Evolutionary conservation across 176 grass and related monocot genomes (phyloP).

Genomic region (Eremochloa ophiuroides): DNA sequence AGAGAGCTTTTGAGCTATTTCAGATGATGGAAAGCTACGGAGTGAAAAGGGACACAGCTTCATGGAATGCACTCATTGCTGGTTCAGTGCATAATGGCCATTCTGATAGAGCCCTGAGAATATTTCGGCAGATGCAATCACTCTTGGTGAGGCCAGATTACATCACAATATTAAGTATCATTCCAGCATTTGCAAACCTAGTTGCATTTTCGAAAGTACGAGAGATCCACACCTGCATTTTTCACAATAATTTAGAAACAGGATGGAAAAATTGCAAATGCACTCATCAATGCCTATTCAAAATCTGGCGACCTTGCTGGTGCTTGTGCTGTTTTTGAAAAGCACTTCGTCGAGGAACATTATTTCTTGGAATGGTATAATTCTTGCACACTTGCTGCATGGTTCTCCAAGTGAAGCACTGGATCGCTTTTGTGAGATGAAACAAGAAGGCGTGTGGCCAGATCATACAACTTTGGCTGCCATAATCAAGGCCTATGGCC

Average conservation of each 20-base stretch:
- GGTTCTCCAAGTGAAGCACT: constrained; percentile 44
- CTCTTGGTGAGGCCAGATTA: constrained; percentile 41
- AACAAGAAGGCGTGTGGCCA: constrained; percentile 36
- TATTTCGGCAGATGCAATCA: constrained; percentile 64
- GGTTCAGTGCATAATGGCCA: constrained; percentile 64
- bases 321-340: constrained; percentile 59
- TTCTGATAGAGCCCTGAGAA: constrained; percentile 53
- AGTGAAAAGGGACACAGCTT: constrained; percentile 63
- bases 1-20: constrained; percentile 76
- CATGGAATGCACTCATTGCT: constrained; percentile 80
- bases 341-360: constrained; percentile 45
- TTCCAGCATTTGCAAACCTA: constrained; percentile 65
- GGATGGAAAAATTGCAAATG: constrained; percentile 60
- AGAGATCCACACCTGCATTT: constrained; percentile 64
- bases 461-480: constrained; percentile 52
- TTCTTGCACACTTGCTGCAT: constrained; percentile 50
- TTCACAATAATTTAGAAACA: constrained; percentile 46
- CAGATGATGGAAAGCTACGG: constrained; percentile 59
- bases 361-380: constrained; percentile 75
- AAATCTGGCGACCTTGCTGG: constrained; percentile 60
- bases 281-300: constrained; percentile 57
- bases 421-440: constrained; percentile 50
- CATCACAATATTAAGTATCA: constrained; percentile 68
- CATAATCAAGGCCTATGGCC: constrained; percentile 62
- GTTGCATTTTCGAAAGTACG: constrained; percentile 50